Conservation (phyloP, 768 basidiomycete species). For the Strobilomyces echinocephalus region DNA sequence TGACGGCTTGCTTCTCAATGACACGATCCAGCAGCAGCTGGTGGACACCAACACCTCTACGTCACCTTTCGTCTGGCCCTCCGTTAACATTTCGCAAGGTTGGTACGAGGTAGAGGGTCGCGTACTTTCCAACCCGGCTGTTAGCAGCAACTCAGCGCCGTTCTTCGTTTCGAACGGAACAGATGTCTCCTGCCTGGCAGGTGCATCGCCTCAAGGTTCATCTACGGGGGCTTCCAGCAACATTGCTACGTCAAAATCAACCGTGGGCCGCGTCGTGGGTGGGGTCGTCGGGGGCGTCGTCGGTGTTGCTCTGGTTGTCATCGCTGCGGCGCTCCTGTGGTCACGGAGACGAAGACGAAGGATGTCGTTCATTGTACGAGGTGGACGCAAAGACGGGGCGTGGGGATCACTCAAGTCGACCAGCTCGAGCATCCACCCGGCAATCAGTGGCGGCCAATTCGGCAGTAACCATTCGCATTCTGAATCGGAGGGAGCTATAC, state of each 20-base stretch:
- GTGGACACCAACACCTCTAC: constrained; percentile 23
- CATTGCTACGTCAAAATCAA: constrained; percentile 24
- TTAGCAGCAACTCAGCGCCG: constrained; percentile 18
- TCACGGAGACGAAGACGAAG: constrained; percentile 15
- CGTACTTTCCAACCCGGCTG: constrained; percentile 1
- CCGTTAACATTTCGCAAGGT: constrained; percentile 45
- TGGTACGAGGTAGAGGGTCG: constrained; percentile 39
- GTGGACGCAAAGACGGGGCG: constrained; percentile 15
- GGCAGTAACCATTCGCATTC: constrained; percentile 9
- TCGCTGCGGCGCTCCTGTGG: constrained; percentile 32
- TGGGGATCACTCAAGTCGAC: constrained; percentile 29
- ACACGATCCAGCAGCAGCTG: constrained; percentile 23
- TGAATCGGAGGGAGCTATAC: constrained; percentile 19
- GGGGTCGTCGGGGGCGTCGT: constrained; percentile 45
- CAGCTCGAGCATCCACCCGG: constrained; percentile 12
- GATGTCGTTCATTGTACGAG: constrained; percentile 23
- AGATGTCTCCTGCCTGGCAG: constrained; percentile 31
- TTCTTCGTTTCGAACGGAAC: constrained; percentile 39
- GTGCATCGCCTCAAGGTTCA: constrained; percentile 9
- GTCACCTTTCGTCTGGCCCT: constrained; percentile 37
- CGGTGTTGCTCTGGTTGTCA: constrained; percentile 31
- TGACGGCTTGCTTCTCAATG: constrained; percentile 7
- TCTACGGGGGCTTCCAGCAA: constrained; percentile 7
- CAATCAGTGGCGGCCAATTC: not conserved
- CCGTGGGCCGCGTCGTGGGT: constrained; percentile 47